A percentile compares a stretch with the other conserved stretches of the same genome.
Conservation (phyloP, 2,329 filamentous ascomycete genomes). For the Xylariaceae sp. region DNA sequence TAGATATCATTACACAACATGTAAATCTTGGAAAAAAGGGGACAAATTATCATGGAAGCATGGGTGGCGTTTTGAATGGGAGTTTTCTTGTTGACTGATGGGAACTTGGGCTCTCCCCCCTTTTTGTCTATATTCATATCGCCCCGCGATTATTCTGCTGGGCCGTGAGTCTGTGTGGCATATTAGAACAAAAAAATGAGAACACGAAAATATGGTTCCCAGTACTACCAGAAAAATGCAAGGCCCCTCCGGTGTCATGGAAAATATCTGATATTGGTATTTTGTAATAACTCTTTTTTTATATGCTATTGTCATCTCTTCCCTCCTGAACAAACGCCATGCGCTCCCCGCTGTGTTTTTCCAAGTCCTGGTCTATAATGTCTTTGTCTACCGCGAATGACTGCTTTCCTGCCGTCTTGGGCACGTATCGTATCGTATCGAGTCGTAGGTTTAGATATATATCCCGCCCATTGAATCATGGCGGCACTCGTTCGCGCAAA, state of each 20-base stretch:
- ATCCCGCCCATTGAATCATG: neutral
- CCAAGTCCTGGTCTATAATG: conserved; percentile 10
- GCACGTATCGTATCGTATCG: neutral
- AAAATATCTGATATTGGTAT: conserved; percentile 4
- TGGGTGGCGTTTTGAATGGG: conserved; percentile 34
- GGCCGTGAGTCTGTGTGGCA: conserved; percentile 19
- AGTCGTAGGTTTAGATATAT: too few relatives aligned
- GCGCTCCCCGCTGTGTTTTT: neutral
- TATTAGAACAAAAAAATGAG: conserved; percentile 23
- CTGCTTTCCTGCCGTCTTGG: neutral
- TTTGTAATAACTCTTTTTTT: conserved; percentile 6
- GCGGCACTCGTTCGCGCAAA: neutral
- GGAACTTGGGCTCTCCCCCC: conserved; percentile 31
- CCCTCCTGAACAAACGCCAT: conserved; percentile 18
- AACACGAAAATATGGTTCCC: conserved; percentile 15
- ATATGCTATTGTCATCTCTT: conserved; percentile 7
- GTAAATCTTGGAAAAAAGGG: conserved; percentile 12
- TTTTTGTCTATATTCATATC: conserved; percentile 18
- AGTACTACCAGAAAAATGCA: conserved; percentile 4
- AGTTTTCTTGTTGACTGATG: conserved; percentile 24
- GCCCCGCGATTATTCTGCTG: neutral
- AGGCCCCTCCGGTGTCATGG: neutral
- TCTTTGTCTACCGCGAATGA: neutral
- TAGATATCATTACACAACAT: conserved; percentile 11
- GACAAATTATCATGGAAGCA: conserved; percentile 22